Evolutionary conservation across 2,329 filamentous ascomycete genomes (phyloP).

Genomic region (Phaeosphaeria sp.): DNA sequence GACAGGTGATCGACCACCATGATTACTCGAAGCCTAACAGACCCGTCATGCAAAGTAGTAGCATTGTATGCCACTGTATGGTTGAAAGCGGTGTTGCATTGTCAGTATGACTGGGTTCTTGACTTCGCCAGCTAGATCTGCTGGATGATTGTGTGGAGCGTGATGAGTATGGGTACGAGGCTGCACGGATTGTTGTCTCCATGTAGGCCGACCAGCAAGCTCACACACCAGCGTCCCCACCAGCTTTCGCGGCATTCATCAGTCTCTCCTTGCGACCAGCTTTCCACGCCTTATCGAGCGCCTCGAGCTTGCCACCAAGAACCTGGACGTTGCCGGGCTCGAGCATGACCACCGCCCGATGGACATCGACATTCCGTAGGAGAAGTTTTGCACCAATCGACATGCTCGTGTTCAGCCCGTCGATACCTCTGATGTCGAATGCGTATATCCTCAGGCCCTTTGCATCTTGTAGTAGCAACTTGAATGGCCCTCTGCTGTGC

Average conservation of each 20-base stretch:
- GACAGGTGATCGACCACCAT: no score
- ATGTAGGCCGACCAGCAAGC: background rate
- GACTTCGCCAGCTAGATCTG: no score
- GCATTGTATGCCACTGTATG: no score
- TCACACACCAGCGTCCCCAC: background rate
- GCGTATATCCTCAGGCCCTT: constrained; percentile 70
- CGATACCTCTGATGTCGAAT: constrained; percentile 73
- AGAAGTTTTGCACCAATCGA: constrained; percentile 84
- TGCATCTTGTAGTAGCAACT: constrained; percentile 82
- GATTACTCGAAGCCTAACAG: no score
- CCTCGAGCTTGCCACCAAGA: constrained; percentile 87
- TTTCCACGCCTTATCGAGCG: constrained; percentile 79
- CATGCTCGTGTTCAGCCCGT: constrained; percentile 70
- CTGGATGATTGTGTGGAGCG: background rate
- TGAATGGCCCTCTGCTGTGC: constrained; percentile 70
- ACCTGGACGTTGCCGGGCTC: constrained; percentile 72
- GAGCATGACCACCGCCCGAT: constrained; percentile 80
- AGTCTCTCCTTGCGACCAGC: constrained; percentile 74
- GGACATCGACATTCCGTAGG: constrained; percentile 70
- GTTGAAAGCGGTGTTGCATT: no score
- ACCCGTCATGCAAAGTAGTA: no score
- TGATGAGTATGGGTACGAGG: background rate
- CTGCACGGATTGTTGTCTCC: background rate
- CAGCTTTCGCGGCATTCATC: constrained; percentile 61
- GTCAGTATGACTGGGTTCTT: no score